phyloP scores from a whole-genome alignment of 2,329 filamentous ascomycete species.

The Beauveria brongniartii region DNA sequence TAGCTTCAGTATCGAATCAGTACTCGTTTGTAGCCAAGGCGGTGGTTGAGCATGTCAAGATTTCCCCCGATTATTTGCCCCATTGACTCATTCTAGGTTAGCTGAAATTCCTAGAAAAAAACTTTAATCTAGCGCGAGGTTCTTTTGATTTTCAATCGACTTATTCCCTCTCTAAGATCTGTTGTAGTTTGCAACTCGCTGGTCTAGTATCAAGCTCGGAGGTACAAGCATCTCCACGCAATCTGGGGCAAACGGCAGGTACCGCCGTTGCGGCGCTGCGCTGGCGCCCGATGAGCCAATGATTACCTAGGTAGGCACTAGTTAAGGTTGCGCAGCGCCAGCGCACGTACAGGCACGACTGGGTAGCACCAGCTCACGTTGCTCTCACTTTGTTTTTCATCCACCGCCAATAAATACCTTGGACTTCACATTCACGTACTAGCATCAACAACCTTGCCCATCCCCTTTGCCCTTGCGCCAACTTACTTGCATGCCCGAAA shows the following conservation, averaged over 20 bases:
- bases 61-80: too few species aligned
- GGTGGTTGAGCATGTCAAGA: too few species aligned
- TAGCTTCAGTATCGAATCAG: too few species aligned
- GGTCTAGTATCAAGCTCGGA: neutral
- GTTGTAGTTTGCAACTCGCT: neutral
- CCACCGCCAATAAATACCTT: conserved; percentile 20
- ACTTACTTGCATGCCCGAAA: conserved; percentile 5
- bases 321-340: neutral
- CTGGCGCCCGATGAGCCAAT: neutral
- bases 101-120: too few species aligned
- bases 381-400: conserved; percentile 22
- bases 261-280: neutral
- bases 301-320: too few species aligned
- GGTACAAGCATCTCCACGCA: neutral
- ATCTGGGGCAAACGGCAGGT: neutral
- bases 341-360: neutral
- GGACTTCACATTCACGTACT: conserved; percentile 16
- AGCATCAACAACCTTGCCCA: conserved; percentile 8
- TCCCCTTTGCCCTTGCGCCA: neutral
- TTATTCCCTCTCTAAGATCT: neutral
- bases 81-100: too few species aligned
- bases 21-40: too few species aligned
- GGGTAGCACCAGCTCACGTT: conserved; percentile 1
- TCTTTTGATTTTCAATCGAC: neutral
- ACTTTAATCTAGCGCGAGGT: too few species aligned